Evolutionary conservation across 1,139 yeast species (phyloP).

Genomic region (Candida neerlandica): DNA sequence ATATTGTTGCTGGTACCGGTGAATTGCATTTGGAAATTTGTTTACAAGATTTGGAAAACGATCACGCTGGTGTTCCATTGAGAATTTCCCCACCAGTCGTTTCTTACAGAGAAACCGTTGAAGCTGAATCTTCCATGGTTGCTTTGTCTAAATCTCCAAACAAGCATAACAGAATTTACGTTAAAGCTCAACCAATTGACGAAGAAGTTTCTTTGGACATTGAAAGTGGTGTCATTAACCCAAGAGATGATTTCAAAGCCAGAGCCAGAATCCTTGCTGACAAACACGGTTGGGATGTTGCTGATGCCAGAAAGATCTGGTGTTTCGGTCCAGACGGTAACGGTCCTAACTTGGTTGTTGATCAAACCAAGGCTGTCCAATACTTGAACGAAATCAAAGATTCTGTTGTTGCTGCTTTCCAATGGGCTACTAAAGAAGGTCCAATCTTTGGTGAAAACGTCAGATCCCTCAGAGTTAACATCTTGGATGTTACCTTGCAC

Average conservation of each 20-base stretch:
- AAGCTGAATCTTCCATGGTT: conserved; percentile 87
- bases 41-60: conserved; percentile 93
- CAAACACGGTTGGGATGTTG: conserved; percentile 99
- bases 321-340: conserved; percentile 99
- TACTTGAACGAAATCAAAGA: conserved; percentile 99
- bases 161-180: conserved; percentile 99
- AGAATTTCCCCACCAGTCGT: conserved; percentile 98
- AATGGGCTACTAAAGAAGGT: conserved; percentile 99
- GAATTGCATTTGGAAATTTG: conserved; percentile 99
- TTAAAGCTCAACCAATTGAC: conserved; percentile 93
- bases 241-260: conserved; percentile 98
- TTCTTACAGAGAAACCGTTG: conserved; percentile 98
- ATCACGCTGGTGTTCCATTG: conserved; percentile 99
- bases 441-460: conserved; percentile 95
- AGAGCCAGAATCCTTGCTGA: conserved; percentile 99
- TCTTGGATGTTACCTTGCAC: conserved; percentile 98
- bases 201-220: conserved; percentile 94
- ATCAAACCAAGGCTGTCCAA: conserved; percentile 99
- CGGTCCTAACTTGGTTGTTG: conserved; percentile 99
- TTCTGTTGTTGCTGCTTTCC: conserved; percentile 99
- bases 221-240: conserved; percentile 87
- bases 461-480: conserved; percentile 97
- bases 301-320: conserved; percentile 99
- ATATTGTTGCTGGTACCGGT: conserved; percentile 99
- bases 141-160: conserved; percentile 99